Evolutionary conservation across 2,329 filamentous ascomycete genomes (phyloP), one percentile per base, ranked within the genome.

Genomic region (Claviceps fusiformis): DNA sequence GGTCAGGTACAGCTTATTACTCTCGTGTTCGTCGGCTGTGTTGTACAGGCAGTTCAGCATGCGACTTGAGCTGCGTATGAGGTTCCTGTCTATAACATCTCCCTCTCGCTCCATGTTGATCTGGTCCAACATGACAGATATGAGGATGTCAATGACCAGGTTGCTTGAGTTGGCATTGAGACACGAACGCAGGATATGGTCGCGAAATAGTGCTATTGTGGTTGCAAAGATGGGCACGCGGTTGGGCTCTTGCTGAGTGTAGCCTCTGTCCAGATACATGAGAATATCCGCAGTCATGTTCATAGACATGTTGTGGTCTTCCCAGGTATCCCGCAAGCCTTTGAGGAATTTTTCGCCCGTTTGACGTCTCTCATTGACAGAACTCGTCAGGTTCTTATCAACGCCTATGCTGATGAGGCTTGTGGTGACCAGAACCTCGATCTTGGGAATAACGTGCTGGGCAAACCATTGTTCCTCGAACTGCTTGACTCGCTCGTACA

Each of bases 231-330:
- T 93, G 0, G 87, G 86, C 0, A 89, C 85, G 6, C 82, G 78
- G 57, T 83, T 80, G 6, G 71, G 64, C 59, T 95, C 89, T 52
- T 67, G 64, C 41, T 83, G 76, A 52, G 83, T 86, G 64, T 87
- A 90, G 33, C 91, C 85, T 52, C 90, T 86, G 66, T 98, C 92
- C 76, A 98, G 89, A 66, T 96, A 96, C 90, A 97, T 96, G 53
- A 97, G 77, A 37, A 97, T 89, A 68, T 97, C 93, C 4, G 91
- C 90, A 52, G 89, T 85, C 92, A 97, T 97, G 65, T 89, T 90
- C 88, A 95, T 95, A 48, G 87, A 91, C 55, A 87, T 81, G 66
- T 91, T 88, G 66, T 98, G 91, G 59, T 95, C 87, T 58, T 90
- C 82, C 89, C 91, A 98, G 2, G 85, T 82, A 56, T 83, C 77